A percentile compares a stretch with the other conserved stretches of the same genome.
Conservation (phyloP, 2,329 filamentous ascomycete genomes). For the Trichoderma harzianum region DNA sequence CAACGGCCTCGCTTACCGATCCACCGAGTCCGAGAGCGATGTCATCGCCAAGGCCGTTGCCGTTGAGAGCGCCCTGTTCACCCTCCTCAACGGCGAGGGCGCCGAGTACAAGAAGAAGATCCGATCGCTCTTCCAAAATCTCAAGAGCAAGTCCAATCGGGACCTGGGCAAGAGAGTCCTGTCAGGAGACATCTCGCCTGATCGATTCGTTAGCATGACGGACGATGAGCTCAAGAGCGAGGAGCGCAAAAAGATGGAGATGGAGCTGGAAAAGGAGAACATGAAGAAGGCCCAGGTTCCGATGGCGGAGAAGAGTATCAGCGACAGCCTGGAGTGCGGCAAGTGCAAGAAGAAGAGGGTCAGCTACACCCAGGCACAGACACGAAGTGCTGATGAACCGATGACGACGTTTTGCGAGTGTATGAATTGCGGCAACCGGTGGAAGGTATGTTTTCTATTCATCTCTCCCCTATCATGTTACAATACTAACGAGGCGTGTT, state of each 20-base stretch:
- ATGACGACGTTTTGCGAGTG: constrained; percentile 76
- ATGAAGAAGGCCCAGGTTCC: constrained; percentile 97
- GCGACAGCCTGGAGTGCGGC: constrained; percentile 80
- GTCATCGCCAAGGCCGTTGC: constrained; percentile 75
- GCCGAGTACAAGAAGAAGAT: constrained; percentile 82
- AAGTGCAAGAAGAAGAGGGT: constrained; percentile 94
- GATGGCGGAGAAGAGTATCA: constrained; percentile 86
- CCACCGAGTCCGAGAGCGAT: constrained; percentile 65
- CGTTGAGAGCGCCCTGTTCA: constrained; percentile 76
- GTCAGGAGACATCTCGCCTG: constrained; percentile 66
- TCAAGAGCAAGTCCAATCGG: constrained; percentile 87
- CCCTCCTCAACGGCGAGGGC: constrained; percentile 65
- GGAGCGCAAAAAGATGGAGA: constrained; percentile 72
- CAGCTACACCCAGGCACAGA: constrained; percentile 94
- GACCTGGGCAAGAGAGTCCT: constrained; percentile 74
- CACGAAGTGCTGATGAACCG: constrained; percentile 90
- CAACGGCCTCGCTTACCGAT: constrained; percentile 75
- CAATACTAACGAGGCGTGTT: neutral
- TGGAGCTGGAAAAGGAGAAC: constrained; percentile 80
- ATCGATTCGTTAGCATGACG: constrained; percentile 79
- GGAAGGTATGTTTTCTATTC: constrained; percentile 56
- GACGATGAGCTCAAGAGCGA: constrained; percentile 88
- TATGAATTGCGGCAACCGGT: constrained; percentile 65
- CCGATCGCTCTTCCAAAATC: constrained; percentile 87
- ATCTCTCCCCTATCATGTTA: neutral